Conservation (phyloP, 1,139 yeast genomes). For the Taphrina flavorubra region DNA sequence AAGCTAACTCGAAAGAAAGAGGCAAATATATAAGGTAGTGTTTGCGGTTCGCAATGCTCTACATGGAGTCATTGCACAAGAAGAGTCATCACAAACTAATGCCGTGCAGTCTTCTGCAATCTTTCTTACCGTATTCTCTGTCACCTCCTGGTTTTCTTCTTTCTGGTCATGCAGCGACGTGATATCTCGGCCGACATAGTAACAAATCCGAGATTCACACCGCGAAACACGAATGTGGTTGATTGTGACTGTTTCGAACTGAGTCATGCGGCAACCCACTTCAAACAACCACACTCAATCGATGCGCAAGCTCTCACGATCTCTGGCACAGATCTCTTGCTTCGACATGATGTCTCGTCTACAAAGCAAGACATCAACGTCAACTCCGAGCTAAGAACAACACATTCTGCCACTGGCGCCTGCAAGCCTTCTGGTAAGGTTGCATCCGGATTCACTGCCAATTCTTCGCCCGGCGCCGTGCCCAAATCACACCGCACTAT, state of each 20-base stretch:
- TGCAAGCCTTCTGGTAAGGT: constrained; percentile 7
- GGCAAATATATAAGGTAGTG: constrained; percentile 12
- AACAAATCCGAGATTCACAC: constrained; percentile 27
- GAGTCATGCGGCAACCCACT: neutral
- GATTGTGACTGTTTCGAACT: neutral
- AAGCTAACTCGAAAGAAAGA: constrained; percentile 3
- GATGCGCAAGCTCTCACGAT: neutral
- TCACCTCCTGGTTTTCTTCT: constrained; percentile 17
- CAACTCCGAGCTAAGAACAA: too few relatives aligned
- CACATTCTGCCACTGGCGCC: neutral
- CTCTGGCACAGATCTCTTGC: constrained; percentile 11
- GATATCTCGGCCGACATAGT: constrained; percentile 36
- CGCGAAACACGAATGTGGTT: constrained; percentile 18
- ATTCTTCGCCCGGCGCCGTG: neutral
- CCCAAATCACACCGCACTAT: neutral
- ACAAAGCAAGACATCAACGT: too few relatives aligned
- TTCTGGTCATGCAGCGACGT: constrained; percentile 35
- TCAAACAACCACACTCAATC: neutral
- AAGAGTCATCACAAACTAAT: neutral
- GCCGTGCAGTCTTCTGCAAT: neutral
- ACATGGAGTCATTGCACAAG: neutral
- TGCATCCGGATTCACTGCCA: neutral
- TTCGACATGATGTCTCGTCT: neutral
- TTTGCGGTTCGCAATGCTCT: neutral
- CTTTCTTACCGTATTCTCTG: constrained; percentile 12